Base-by-base conservation (phyloP, 2,329 filamentous ascomycete species). In the Penicillium sp. region DNA sequence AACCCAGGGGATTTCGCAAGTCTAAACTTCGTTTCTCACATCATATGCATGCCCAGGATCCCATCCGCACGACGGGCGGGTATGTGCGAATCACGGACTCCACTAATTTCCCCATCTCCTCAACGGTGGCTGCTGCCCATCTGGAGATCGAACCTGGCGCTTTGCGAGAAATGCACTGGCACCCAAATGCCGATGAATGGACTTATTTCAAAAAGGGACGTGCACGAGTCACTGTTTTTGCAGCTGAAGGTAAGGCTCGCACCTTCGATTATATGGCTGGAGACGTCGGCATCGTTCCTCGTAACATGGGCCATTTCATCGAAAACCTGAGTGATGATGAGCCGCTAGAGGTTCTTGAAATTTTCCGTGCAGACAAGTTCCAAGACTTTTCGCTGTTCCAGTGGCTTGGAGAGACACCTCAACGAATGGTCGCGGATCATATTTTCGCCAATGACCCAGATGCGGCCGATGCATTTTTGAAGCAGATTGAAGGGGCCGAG, bases 131-230 rank as follows among this genome's bases (percentile, higher is more conserved):
- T 0, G 84, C 85, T 1, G 86, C 84, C 4, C 82, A 87, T 63
- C 74, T 85, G 20, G 76, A 77, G 44, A 85, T 89, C 51, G 72
- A 84, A 51, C 85, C 86, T 0, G 84, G 84, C 8, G 83, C 83
- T 0, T 70, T 88, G 52, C 77, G 85, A 3, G 85, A 88, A 69
- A 87, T 89, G 80, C 86, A 89, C 71, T 89, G 86, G 86, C 86
- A 89, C 62, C 85, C 85, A 0, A 82, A 81, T 42, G 84, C 85
- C 4, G 86, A 89, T 60, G 85, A 89, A 65, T 89, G 85, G 85
- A 85, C 81, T 9, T 89, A 85, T 69, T 88, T 89, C 72, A 78
- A 88, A 64, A 71, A 70, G 31, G 86, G 86, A 1, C 80, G 80
- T 16, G 86, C 84, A 0, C 77, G 86, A 35, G 78, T 88, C 20